Conservation (phyloP, 331 rosid genomes). For the Arachis monticola region DNA sequence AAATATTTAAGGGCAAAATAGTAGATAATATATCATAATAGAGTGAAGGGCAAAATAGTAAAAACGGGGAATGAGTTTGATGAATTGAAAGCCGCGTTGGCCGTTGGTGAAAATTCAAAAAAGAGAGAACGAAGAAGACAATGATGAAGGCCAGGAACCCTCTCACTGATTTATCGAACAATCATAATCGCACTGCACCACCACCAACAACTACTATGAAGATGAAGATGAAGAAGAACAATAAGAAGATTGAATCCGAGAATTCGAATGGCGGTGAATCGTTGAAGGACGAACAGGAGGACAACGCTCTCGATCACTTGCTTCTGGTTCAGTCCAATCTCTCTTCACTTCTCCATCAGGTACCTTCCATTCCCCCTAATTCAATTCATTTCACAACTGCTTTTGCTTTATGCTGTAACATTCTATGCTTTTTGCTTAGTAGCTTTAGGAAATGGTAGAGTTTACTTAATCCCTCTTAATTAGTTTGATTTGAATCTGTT, state of each 20-base stretch:
- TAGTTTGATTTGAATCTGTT: no score
- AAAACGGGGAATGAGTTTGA: background rate
- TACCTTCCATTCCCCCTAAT: slow-evolving; percentile 22
- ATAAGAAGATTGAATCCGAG: slow-evolving; percentile 27
- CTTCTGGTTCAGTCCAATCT: slow-evolving; percentile 73
- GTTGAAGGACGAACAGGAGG: slow-evolving; percentile 46
- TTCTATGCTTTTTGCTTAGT: no score
- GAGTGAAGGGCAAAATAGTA: background rate
- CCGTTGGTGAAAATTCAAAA: slow-evolving; percentile 40
- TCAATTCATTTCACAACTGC: background rate
- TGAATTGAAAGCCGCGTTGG: slow-evolving; percentile 14
- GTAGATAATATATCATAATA: background rate
- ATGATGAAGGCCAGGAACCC: slow-evolving; percentile 49
- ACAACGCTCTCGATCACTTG: slow-evolving; percentile 58
- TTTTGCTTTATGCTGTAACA: no score
- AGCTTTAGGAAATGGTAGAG: no score
- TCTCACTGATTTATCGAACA: slow-evolving; percentile 53
- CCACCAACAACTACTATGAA: background rate
- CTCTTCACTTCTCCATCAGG: slow-evolving; percentile 66
- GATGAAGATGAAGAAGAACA: slow-evolving; percentile 26
- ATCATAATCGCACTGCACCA: slow-evolving; percentile 4
- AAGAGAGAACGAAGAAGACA: slow-evolving; percentile 14
- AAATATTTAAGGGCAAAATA: no score
- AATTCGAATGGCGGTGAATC: slow-evolving; percentile 8
- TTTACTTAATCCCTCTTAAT: no score